Conservation (phyloP, 2,329 filamentous ascomycete genomes). For the Aspergillus sp. region DNA sequence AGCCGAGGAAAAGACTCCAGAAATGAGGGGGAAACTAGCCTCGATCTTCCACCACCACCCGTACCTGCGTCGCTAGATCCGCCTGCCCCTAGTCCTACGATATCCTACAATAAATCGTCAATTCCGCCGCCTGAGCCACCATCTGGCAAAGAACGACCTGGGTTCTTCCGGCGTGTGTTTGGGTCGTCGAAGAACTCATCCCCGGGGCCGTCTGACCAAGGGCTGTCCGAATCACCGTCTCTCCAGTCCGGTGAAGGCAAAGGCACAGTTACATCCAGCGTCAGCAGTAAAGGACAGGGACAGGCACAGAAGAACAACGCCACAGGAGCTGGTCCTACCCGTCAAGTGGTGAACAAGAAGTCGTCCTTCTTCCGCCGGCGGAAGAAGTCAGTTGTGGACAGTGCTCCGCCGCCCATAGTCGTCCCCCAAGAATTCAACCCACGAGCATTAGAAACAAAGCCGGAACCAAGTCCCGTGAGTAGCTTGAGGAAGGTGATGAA, state of each 20-base stretch:
- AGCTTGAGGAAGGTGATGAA: conserved; percentile 82
- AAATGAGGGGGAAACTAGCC: conserved; percentile 15
- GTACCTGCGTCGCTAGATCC: conserved; percentile 40
- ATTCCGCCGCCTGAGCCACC: conserved; percentile 33
- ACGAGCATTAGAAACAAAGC: conserved; percentile 21
- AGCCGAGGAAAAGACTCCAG: conserved; percentile 22
- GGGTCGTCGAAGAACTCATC: conserved; percentile 55
- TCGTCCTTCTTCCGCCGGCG: conserved; percentile 89
- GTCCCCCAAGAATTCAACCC: conserved; percentile 37
- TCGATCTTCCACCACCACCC: conserved; percentile 30
- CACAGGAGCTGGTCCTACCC: conserved; percentile 17
- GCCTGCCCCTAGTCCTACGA: conserved; percentile 45
- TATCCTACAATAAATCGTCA: conserved; percentile 42
- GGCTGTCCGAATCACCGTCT: conserved; percentile 12
- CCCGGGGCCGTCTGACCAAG: conserved; percentile 13
- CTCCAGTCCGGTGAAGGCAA: conserved; percentile 17
- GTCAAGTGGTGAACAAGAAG: conserved; percentile 75
- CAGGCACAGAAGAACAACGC: conserved; percentile 18
- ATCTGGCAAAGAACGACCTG: conserved; percentile 59
- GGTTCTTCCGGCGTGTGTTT: conserved; percentile 92
- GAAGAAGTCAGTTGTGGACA: conserved; percentile 77
- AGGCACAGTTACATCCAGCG: conserved; percentile 10
- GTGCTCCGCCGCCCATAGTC: conserved; percentile 49
- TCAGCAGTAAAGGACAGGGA: conserved; percentile 16
- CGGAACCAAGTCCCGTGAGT: conserved; percentile 56